Evolutionary conservation across 2,329 filamentous ascomycete species (phyloP), one percentile per base, ranked within the genome.

Genomic region (Zymoseptoria pseudotritici): DNA sequence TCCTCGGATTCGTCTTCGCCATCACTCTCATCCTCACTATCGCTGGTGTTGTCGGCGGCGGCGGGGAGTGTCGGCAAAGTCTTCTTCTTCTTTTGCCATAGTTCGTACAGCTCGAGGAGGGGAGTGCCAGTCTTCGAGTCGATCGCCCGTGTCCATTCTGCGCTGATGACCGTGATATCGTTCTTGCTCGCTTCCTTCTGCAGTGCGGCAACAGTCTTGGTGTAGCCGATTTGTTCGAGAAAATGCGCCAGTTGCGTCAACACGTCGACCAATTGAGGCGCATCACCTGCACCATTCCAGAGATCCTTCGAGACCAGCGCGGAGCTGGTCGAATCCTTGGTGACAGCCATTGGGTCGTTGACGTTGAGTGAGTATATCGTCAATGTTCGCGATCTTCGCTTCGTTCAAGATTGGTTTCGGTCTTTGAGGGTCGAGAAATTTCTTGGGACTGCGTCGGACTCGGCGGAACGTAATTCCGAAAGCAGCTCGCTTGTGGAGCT

Each of bases 111-210:
- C 9, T 63, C 63, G 49, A 69, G 54, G 20, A 72, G 55, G 2
- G 63, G 62, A 3, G 55, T 58, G 49, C 59, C 58, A n/a, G 59
- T 65, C 36, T 65, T 63, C 20, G 66, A 54, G 19, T 62, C 58
- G 10, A 65, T 63, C n/a, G 57, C 60, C 20, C 64, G 57, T 50
- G 63, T 53, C 66, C 66, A 68, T 36, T 62, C 60, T 2, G 50
- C 62, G 10, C 55, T 60, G 51, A 67, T 58, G n/a, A 72, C 61
- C 8, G 62, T 46, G 21, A 71, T 51, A 22, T 66, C 69, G n/a
- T 70, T 66, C 53, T 67, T 68, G 57, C 67, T 64, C 13, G 72
- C 71, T 56, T 74, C 71, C 42, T 70, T 70, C 31, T 67, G 54
- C 19, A 74, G 61, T 3, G 69, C 65, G 26, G 61, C 63, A 29